Base-by-base conservation (phyloP, 75 land plant genomes). In the Sequoia sempervirens region DNA sequence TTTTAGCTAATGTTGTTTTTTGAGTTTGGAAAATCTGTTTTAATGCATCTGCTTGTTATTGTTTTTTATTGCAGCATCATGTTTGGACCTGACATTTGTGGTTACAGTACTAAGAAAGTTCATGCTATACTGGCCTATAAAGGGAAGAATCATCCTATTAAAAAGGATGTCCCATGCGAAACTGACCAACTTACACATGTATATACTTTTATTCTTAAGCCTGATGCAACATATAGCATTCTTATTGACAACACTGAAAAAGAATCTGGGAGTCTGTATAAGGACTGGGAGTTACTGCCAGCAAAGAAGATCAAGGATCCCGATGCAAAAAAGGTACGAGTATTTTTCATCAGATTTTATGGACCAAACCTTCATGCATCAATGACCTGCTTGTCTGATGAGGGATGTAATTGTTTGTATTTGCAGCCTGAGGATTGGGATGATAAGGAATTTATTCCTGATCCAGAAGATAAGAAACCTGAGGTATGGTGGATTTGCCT, bases 11-110 rank as follows among this genome's bases (percentile, higher is more conserved):
- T 28, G 13, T 30, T 70, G 9, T 70, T 70, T 11, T 32, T 32
- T 23, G n/a, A 23, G 23, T 64, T 50, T 11, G 53, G 36, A 26
- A 20, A 68, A n/a, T 32, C 26, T 52, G 23, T 81, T 69, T 12
- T 61, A 28, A 82, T 9, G 30, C 45, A 40, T 37, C 32, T 32
- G 26, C 75, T 20, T 53, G 37, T 81, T 34, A 37, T 17, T 46
- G 50, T 61, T 82, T 53, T 28, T 78, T 38, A 78, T 70, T 88
- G 88, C 94, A 96, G 97, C 69, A 96, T 96, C 64, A 96, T 96
- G 99, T 96, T 96, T 92, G 99, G 99, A 82, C 99, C 99, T 26
- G 96, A 96, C 87, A 95, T 96, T 75, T 95, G 99, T 85, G 99
- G 97, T 15, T 85, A 93, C 82, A 86, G 80, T 83, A 96, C 93